A percentile compares a stretch with the other conserved stretches of the same genome.
phyloP scores from a whole-genome alignment of 768 basidiomycete genomes.

The Mycena rebaudengoi region DNA sequence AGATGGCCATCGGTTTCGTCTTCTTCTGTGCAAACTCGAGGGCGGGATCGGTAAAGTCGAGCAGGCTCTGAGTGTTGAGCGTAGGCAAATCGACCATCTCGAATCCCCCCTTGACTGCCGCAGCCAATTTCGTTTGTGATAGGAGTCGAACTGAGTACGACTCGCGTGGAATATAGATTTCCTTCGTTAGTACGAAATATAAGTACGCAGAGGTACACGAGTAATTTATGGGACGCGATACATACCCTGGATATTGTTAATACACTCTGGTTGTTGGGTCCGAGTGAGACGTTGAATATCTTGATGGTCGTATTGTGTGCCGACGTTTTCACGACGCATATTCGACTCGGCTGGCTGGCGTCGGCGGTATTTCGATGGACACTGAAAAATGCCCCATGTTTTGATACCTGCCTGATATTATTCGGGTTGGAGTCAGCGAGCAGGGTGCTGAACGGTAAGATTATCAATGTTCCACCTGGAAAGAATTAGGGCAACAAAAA shows the following conservation, averaged over 20 bases:
- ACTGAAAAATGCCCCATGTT: constrained; percentile 48
- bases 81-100: constrained; percentile 66
- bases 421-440: background rate
- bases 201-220: constrained; percentile 71
- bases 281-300: constrained; percentile 56
- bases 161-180: constrained; percentile 86
- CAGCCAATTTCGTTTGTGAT: constrained; percentile 43
- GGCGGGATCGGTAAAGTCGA: constrained; percentile 74
- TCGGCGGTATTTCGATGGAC: constrained; percentile 71
- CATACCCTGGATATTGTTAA: background rate
- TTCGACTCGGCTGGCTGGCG: constrained; percentile 67
- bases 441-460: constrained; percentile 12
- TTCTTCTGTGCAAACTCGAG: constrained; percentile 54
- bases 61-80: constrained; percentile 76
- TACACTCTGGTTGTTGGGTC: too few species aligned
- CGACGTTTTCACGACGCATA: constrained; percentile 79
- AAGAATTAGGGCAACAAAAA: background rate
- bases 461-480: constrained; percentile 17
- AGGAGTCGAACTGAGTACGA: constrained; percentile 80
- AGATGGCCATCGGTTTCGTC: constrained; percentile 76
- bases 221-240: too few species aligned
- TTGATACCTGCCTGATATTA: constrained; percentile 7
- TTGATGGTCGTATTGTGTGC: constrained; percentile 82
- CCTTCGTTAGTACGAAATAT: constrained; percentile 59
- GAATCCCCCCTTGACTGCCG: constrained; percentile 27